Percentiles rank a stretch among this genome's conserved stretches.
Evolutionary conservation across 306 rosid genomes (phyloP).

Genomic region (Lagenaria siceraria): DNA sequence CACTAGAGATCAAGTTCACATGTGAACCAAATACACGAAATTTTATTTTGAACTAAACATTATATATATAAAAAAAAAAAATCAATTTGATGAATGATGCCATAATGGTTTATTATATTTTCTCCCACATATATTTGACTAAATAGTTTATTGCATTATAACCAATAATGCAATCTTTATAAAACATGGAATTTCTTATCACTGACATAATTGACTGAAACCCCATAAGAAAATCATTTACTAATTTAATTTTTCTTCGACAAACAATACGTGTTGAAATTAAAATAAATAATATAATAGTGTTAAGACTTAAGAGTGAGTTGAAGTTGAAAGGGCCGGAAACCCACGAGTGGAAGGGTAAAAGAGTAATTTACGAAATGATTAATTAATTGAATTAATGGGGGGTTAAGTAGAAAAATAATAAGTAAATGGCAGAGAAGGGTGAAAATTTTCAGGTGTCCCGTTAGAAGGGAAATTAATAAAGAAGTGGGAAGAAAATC

Average conservation of each 20-base stretch:
- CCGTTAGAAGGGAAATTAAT: background rate
- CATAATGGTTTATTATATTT: background rate
- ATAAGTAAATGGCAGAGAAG: background rate
- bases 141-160: background rate
- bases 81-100: background rate
- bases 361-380: background rate
- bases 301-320: too few relatives aligned
- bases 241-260: background rate
- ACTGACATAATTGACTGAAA: background rate
- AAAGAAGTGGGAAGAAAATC: conserved; percentile 28
- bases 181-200: background rate
- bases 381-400: background rate
- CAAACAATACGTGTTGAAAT: background rate
- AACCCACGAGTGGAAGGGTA: background rate
- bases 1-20: background rate
- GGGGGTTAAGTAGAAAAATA: background rate
- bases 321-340: too few relatives aligned
- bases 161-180: background rate
- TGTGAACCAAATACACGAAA: background rate
- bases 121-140: background rate
- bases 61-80: too few relatives aligned
- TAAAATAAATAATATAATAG: too few relatives aligned
- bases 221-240: background rate
- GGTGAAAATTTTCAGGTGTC: background rate
- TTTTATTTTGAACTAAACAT: background rate